A percentile compares a stretch with the other conserved stretches of the same genome.
These are phyloP conservation scores for Coemansia sp. DNA, from an alignment of 192 early-diverging fungal genomes.

Conservation along the genomic window DNA sequence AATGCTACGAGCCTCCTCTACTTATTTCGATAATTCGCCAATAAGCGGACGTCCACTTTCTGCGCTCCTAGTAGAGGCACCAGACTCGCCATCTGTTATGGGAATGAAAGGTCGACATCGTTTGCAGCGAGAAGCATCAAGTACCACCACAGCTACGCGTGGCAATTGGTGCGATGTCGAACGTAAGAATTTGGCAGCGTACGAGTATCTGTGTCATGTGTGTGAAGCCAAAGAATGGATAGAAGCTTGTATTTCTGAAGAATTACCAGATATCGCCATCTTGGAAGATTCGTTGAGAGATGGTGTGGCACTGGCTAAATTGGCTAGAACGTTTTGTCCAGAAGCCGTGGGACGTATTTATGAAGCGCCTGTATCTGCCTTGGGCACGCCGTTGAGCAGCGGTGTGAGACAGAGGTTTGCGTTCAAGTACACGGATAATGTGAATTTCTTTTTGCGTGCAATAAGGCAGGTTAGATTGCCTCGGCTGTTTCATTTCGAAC, in stretches of 20 bases:
- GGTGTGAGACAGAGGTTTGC: conserved; percentile 68
- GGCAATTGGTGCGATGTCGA: conserved; percentile 87
- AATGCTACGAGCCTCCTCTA: conserved; percentile 10
- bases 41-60: conserved; percentile 34
- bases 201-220: conserved; percentile 98
- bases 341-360: conserved; percentile 85
- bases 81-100: conserved; percentile 56
- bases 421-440: conserved; percentile 96
- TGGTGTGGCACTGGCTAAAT: conserved; percentile 88
- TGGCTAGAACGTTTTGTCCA: conserved; percentile 84
- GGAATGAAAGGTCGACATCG: conserved; percentile 52
- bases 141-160: conserved; percentile 24
- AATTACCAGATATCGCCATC: conserved; percentile 73
- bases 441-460: conserved; percentile 89
- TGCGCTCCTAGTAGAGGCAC: conserved; percentile 42
- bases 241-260: conserved; percentile 85
- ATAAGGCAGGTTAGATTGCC: conserved; percentile 81
- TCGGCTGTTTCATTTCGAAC: conserved; percentile 94
- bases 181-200: conserved; percentile 88
- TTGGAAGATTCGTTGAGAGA: conserved; percentile 93
- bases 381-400: conserved; percentile 12
- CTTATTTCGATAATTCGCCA: conserved; percentile 15
- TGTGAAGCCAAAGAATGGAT: conserved; percentile 99
- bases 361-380: conserved; percentile 40
- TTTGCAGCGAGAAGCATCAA: conserved; percentile 47